Base-by-base conservation (phyloP, 805 yeast species). In the Cyberlindnera maclurae region DNA sequence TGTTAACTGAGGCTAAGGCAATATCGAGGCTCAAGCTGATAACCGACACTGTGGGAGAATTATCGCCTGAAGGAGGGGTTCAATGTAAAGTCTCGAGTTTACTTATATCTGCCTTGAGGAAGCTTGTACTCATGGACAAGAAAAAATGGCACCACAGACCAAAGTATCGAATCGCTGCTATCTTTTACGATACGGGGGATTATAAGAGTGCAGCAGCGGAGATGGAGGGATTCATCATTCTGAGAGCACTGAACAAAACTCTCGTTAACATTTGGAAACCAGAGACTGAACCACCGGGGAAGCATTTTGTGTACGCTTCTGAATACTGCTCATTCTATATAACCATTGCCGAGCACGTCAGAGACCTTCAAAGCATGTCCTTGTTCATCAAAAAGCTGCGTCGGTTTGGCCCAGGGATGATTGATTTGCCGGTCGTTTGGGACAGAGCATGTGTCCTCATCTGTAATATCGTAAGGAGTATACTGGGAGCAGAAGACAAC, bases 141-240 rank as follows among this genome's bases (percentile, higher is more conserved):
- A 84, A 79, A 55, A 84, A 78, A 38, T 88, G 97, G 97, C 95
- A 88, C 38, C 97, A 93, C 54, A 73, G 83, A 38, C 94, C 97
- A 2, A 68, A 75, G 3, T 88, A 71, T 52, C 66, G 88, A 44
- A 63, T 84, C 12, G 87, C 97, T 0, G 67, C 62, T 38, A 77
- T 89, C 10, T 60, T 67, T 13, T 70, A 63, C 37, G 75, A 77
- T 4, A 67, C 75, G 29, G 58, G 67, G 2, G 77, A 83, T 40
- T 45, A 61, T 7, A 59, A 61, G 3, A 66, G 62, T 1, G 93
- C 97, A 0, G 65, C 68, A 33, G 71, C 71, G 11, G 86, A 82
- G 46, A 75, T 90, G 73, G 64, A 73, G 2, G 54, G 67, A 0
- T 63, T 87, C 13, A 73, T 89, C 37, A 70, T 83, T 7, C 58